Base-by-base conservation (phyloP, 495 filamentous ascomycete species). In the Cryomyces minteri region DNA sequence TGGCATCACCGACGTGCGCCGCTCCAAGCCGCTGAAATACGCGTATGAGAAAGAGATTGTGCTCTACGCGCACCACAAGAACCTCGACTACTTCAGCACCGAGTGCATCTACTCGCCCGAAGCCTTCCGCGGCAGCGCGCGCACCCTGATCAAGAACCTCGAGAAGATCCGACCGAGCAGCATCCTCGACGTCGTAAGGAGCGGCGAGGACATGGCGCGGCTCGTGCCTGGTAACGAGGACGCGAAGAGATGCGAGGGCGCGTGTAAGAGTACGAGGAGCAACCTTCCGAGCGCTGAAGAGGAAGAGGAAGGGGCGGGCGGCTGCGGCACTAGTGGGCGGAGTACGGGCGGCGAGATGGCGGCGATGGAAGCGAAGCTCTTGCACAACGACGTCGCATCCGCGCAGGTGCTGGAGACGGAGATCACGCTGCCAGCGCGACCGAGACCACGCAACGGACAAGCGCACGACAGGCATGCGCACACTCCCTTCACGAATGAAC, bases 1-100 rank as follows among this genome's bases (percentile, higher is more conserved):
- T 6, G 8, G 9, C 34, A 50, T 57, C 42, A 60, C 62, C 28
- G 61, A 62, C 41, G 85, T 94, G 48, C 85, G 90, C 65, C 71
- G 90, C 47, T 88, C 82, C 58, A 98, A 98, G 64, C 90, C 90
- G 34, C 67, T 98, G 31, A 98, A 96, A 63, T 98, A 95, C 58
- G 86, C 88, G 0, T 98, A 95, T 55, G 92, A 98, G 60, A 98
- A 98, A 66, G 90, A 98, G 54, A 98, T 98, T 47, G 90, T 98
- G 6, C 69, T 96, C 9, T 98, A 98, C 58, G 90, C 90, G 12
- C 83, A 94, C 52, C 86, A 98, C 64, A 88, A 88, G 57, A 82
- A 85, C 57, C 70, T 98, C 47, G 90, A 96, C 59, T 98, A 98
- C 63, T 98, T 98, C 64, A 88, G 77, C 50, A 98, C 90, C 0